Base-by-base conservation (phyloP, 805 yeast species). In the Tetrapisispora phaffii region DNA sequence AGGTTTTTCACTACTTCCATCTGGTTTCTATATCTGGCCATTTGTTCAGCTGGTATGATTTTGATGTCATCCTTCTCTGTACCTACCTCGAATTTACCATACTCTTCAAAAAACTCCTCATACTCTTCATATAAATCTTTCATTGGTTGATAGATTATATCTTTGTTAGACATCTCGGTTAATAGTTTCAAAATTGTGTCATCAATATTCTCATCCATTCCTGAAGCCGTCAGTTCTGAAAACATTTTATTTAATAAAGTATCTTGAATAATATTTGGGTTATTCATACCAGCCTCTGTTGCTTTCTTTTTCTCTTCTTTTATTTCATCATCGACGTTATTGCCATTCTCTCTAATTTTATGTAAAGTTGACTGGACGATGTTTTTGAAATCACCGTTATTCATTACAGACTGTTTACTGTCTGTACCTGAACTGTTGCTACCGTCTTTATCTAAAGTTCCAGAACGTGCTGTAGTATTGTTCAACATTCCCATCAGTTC, bases 101-200 rank as follows among this genome's bases (percentile, higher is more conserved):
- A 73, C 40, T 74, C 75, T 38, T 67, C 64, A 49, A 90, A 70
- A 81, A 85, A 90, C 23, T 63, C 73, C 2, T 87, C 85, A 60
- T 80, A 86, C 58, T 85, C 85, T 12, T 69, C 66, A 51, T 80
- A 77, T 60, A 89, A 72, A 48, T 87, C 95, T 56, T 81, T 83
- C 66, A 90, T 73, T 2, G 97, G 96, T 53, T 83, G 95, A 58
- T 85, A 89, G 33, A 90, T 71, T 19, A 89, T 84, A 46, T 82
- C 89, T 58, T 88, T 90, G 5, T 93, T 78, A 7, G 93, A 77
- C 60, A 90, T 73, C 59, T 88, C 90, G 50, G 79, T 81, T 55
- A 90, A 70, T 79, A 90, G 79, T 32, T 84, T 86, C 40, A 86
- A 65, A 47, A 77, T 76, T 22, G 81, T 69, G 64, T 81, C 74